These are phyloP conservation scores for Phytopythium boreale DNA, from an alignment of 352 stramenopile genomes.

Conservation along the genomic window DNA sequence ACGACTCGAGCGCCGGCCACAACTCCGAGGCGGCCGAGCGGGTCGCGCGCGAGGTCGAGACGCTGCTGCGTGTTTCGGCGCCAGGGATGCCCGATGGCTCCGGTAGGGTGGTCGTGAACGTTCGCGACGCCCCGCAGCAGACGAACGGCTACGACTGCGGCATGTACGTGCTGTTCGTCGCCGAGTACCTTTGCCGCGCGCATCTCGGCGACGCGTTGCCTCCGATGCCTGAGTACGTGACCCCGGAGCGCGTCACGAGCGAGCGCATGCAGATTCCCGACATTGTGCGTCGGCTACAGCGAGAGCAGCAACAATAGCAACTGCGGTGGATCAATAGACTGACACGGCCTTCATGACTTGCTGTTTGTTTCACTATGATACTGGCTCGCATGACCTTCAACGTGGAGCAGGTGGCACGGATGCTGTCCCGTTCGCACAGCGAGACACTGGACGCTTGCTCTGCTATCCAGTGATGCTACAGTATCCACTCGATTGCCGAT, in stretches of 20 bases:
- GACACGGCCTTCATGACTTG: not conserved
- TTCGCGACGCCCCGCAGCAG: constrained; percentile 55
- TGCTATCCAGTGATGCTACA: no score
- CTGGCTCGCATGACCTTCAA: no score
- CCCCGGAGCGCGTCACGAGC: constrained; percentile 40
- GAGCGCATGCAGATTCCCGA: constrained; percentile 46
- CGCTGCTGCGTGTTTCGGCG: constrained; percentile 23
- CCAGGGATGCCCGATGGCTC: constrained; percentile 9
- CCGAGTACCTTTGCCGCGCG: constrained; percentile 54
- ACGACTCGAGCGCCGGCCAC: constrained; percentile 65
- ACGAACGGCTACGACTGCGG: constrained; percentile 80
- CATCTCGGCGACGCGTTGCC: constrained; percentile 10
- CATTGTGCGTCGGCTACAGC: constrained; percentile 29
- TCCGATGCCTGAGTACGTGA: constrained; percentile 44
- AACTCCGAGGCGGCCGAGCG: constrained; percentile 50
- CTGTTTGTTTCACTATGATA: not conserved
- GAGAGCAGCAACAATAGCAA: constrained; percentile 5
- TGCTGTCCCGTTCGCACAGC: no score
- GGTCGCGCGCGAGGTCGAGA: constrained; percentile 38
- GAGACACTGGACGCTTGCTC: no score
- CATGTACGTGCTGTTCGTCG: constrained; percentile 68
- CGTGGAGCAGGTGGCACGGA: no score
- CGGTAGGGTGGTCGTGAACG: constrained; percentile 22
- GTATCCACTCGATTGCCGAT: not conserved
- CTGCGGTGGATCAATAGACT: not conserved